Base-by-base conservation (phyloP, 768 basidiomycete species). In the Boletus vinaceobasis region DNA sequence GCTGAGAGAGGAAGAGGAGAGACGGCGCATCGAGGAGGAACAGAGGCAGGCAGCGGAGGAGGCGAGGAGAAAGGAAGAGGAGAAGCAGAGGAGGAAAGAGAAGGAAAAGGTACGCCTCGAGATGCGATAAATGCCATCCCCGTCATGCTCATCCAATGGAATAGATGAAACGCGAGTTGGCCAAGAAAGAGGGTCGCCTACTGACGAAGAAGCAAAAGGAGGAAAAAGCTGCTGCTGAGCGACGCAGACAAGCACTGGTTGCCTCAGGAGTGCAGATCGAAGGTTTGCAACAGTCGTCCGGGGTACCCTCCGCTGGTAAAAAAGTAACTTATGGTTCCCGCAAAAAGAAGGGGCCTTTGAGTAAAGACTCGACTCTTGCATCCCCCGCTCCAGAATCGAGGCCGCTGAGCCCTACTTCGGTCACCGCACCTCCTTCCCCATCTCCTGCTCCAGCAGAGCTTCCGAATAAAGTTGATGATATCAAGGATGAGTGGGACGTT, bases 181-280 rank as follows among this genome's bases (percentile, higher is more conserved):
- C 90, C 14, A 93, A 90, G 80, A 96, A 94, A 70, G 95, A 98
- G 74, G 97, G 97, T 23, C 84, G 89, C 43, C 75, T 96, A 26
- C 79, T 98, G 47, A 98, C 96, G n/a, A 94, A 96, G 72, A 97
- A 95, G 73, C 95, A 98, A 71, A 96, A 93, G 72, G 89, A 92
- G 65, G 95, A 98, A 69, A 86, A 81, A 62, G 90, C 89, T 21
- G 88, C 86, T 60, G 94, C 93, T 3, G 95, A 98, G 70, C 83
- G 92, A 31, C 86, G 94, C 52, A 90, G 86, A 67, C 84, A 96
- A 67, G 95, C 96, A 2, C 81, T 98, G 49, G 78, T 98, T 47
- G 88, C 90, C 19, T 88, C 90, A 35, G 94, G 93, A 47, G 88
- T 89, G 45, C 86, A 87, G 61, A 88, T 99, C 56, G 94, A 95